A percentile compares a stretch with the other conserved stretches of the same genome.
Evolutionary conservation across 768 basidiomycete genomes (phyloP).

Genomic region (Lentinula sp.): DNA sequence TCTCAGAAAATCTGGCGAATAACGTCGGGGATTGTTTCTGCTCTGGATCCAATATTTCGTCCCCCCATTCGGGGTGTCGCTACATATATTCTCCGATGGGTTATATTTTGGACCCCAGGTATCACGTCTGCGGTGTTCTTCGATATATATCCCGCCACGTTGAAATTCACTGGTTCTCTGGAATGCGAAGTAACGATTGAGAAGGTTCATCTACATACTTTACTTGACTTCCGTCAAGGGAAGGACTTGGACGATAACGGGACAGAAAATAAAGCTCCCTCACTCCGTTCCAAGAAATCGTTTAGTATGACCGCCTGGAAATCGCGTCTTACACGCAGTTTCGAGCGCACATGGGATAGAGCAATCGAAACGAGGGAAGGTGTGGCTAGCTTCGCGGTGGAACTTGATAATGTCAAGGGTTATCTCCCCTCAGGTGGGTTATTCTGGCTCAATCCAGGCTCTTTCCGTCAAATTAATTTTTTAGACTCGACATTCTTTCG

Average conservation of each 20-base stretch:
- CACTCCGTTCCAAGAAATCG: slow-evolving; percentile 19
- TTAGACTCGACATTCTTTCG: slow-evolving; percentile 33
- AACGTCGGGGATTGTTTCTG: slow-evolving; percentile 32
- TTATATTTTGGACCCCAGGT: slow-evolving; percentile 62
- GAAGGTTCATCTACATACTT: slow-evolving; percentile 45
- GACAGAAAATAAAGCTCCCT: slow-evolving; percentile 13
- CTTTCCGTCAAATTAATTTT: slow-evolving; percentile 12
- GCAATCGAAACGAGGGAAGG: slow-evolving; percentile 64
- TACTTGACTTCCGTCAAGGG: slow-evolving; percentile 49
- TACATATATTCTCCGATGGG: slow-evolving; percentile 46
- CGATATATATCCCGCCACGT: slow-evolving; percentile 50
- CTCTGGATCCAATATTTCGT: slow-evolving; percentile 55
- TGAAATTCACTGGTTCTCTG: slow-evolving; percentile 50
- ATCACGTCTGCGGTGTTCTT: slow-evolving; percentile 64
- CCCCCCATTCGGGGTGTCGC: slow-evolving; percentile 54
- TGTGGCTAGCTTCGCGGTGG: slow-evolving; percentile 44
- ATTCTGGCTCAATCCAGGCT: background rate
- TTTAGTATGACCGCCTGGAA: slow-evolving; percentile 62
- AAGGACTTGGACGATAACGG: slow-evolving; percentile 22
- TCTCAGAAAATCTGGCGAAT: slow-evolving; percentile 29
- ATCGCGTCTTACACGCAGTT: slow-evolving; percentile 50
- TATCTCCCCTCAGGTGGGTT: slow-evolving; percentile 29
- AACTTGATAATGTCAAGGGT: slow-evolving; percentile 40
- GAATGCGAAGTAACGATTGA: slow-evolving; percentile 43
- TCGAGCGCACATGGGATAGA: slow-evolving; percentile 60